Conservation (phyloP, 768 basidiomycete species). For the Royoungia palumana region DNA sequence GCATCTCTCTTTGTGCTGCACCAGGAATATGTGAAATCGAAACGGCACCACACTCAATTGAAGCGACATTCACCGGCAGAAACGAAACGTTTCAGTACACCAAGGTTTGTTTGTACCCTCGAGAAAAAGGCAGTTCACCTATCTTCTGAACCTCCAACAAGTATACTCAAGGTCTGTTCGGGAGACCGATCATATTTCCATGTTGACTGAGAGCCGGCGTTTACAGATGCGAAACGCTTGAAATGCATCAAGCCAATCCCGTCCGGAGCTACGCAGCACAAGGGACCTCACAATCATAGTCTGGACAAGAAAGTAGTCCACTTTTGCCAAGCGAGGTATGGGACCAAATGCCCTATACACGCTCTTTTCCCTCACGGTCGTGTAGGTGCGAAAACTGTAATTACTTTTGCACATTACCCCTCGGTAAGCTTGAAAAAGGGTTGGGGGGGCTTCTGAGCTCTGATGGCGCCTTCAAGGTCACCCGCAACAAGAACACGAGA, state of each 20-base stretch:
- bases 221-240: slow-evolving; percentile 46
- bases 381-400: slow-evolving; percentile 52
- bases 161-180: slow-evolving; percentile 51
- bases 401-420: slow-evolving; percentile 56
- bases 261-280: slow-evolving; percentile 40
- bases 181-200: neutral
- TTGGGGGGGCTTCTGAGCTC: neutral
- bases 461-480: slow-evolving; percentile 40
- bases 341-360: neutral
- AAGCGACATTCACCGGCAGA: slow-evolving; percentile 57
- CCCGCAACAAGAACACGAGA: slow-evolving; percentile 58
- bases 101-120: slow-evolving; percentile 38
- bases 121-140: too few relatives aligned
- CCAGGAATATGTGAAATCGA: slow-evolving; percentile 58
- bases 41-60: slow-evolving; percentile 54
- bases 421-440: slow-evolving; percentile 35
- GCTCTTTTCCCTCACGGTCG: neutral
- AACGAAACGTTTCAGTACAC: slow-evolving; percentile 65
- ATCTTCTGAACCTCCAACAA: slow-evolving; percentile 13
- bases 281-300: slow-evolving; percentile 49
- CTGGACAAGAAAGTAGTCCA: slow-evolving; percentile 45
- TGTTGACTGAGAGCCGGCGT: neutral
- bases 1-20: slow-evolving; percentile 39
- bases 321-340: slow-evolving; percentile 50
- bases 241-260: slow-evolving; percentile 48